Percentiles rank a stretch among this genome's conserved stretches.
phyloP scores from a whole-genome alignment of 2,329 filamentous ascomycete species.

The Pestalotiopsis sp. region DNA sequence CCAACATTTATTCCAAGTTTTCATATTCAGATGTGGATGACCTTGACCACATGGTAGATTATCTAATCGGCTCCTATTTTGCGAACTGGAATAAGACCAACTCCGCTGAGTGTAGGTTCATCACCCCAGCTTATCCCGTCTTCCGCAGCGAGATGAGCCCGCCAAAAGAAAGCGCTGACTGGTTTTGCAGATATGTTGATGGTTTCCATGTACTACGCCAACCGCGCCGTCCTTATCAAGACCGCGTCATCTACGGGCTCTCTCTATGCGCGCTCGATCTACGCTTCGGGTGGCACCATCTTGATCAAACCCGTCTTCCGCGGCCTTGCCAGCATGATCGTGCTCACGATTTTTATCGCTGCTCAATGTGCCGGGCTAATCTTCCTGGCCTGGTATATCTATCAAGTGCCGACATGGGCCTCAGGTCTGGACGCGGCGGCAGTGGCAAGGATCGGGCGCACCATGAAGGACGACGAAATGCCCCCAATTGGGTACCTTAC shows the following conservation, averaged over 20 bases:
- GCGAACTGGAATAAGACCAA: slow-evolving; percentile 13
- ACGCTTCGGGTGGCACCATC: slow-evolving; percentile 16
- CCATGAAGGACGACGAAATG: slow-evolving; percentile 16
- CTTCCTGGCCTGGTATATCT: slow-evolving; percentile 14
- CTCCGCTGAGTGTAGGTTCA: slow-evolving; percentile 14
- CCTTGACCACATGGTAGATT: slow-evolving; percentile 10
- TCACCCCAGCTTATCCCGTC: not conserved
- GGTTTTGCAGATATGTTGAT: slow-evolving; percentile 13
- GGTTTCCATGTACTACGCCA: slow-evolving; percentile 21
- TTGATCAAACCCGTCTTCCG: slow-evolving; percentile 14
- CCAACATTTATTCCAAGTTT: not conserved
- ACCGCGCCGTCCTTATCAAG: slow-evolving; percentile 18
- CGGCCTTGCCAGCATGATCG: slow-evolving; percentile 12
- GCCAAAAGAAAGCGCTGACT: not conserved
- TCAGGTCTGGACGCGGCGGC: slow-evolving; percentile 15
- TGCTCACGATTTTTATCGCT: slow-evolving; percentile 15
- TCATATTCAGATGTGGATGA: not conserved
- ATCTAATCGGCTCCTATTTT: slow-evolving; percentile 13
- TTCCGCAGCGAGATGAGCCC: not conserved
- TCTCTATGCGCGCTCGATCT: slow-evolving; percentile 14
- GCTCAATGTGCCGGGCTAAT: slow-evolving; percentile 14
- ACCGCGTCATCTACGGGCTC: slow-evolving; percentile 3
- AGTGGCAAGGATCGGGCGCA: slow-evolving; percentile 15
- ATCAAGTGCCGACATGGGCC: slow-evolving; percentile 19
- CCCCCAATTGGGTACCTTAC: slow-evolving; percentile 16